These are phyloP conservation scores for Pythium dissotocum DNA, from an alignment of 352 stramenopile genomes.

Conservation along the genomic window DNA sequence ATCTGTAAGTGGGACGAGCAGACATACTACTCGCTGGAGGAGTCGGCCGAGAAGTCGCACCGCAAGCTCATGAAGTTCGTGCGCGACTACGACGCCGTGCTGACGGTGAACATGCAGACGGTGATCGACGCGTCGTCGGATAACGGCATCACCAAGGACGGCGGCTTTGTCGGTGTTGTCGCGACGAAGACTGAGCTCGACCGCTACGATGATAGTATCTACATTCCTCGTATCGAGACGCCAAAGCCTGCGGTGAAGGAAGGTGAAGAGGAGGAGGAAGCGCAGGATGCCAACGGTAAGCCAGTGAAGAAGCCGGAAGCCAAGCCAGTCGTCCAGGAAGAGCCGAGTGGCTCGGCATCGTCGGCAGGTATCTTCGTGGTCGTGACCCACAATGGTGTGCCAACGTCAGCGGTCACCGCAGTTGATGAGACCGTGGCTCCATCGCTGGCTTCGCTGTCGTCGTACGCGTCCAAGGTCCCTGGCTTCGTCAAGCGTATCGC, in stretches of 20 bases:
- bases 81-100: constrained; percentile 88
- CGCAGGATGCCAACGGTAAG: constrained; percentile 8
- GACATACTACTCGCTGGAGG: constrained; percentile 98
- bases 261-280: constrained; percentile 17
- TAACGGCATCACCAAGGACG: constrained; percentile 79
- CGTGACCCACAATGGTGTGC: constrained; percentile 14
- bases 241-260: constrained; percentile 23
- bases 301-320: constrained; percentile 7
- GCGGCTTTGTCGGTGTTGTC: constrained; percentile 73
- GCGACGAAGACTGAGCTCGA: constrained; percentile 69
- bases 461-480: constrained; percentile 57
- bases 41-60: constrained; percentile 98
- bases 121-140: constrained; percentile 90
- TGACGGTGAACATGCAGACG: constrained; percentile 79
- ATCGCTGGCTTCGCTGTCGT: constrained; percentile 24
- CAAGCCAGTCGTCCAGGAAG: constrained; percentile 6
- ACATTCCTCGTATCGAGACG: constrained; percentile 31
- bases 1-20: constrained; percentile 99
- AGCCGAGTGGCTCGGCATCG: constrained; percentile 7
- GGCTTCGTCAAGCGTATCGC: constrained; percentile 65
- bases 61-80: constrained; percentile 98
- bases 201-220: constrained; percentile 41
- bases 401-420: background rate
- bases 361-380: constrained; percentile 26
- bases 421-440: constrained; percentile 16